These are phyloP conservation scores for Elsinoe arachidis DNA, from an alignment of 2,329 filamentous ascomycete genomes.

Conservation along the genomic window DNA sequence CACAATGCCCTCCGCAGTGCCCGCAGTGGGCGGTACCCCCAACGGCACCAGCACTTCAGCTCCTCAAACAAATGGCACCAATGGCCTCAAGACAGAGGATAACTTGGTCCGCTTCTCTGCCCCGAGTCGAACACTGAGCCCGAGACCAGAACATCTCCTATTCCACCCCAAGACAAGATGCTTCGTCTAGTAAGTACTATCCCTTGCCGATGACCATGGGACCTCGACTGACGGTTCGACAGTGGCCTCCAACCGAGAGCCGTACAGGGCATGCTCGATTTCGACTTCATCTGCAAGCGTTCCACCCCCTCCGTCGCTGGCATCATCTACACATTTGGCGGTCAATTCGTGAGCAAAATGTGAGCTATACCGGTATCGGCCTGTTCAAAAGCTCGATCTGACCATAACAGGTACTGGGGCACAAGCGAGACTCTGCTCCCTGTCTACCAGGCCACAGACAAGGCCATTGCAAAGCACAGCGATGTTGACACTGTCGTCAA, in stretches of 20 bases:
- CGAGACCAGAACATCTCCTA: constrained; percentile 76
- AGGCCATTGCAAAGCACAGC: constrained; percentile 91
- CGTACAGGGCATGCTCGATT: constrained; percentile 68
- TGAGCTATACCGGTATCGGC: constrained; percentile 24
- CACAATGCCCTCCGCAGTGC: constrained; percentile 38
- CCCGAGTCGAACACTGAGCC: constrained; percentile 85
- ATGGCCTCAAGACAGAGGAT: constrained; percentile 49
- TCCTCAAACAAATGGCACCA: constrained; percentile 32
- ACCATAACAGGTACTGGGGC: constrained; percentile 71
- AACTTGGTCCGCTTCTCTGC: constrained; percentile 96
- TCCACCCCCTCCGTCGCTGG: constrained; percentile 91
- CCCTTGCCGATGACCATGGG: neutral
- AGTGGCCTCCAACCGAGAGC: constrained; percentile 86
- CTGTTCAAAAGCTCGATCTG: neutral
- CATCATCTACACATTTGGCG: constrained; percentile 99
- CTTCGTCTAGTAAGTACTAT: constrained; percentile 74
- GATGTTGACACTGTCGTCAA: constrained; percentile 98
- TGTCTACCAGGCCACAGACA: constrained; percentile 89
- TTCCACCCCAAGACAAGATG: constrained; percentile 99
- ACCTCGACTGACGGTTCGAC: constrained; percentile 25
- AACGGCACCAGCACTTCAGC: constrained; percentile 24
- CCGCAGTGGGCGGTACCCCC: constrained; percentile 19
- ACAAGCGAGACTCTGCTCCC: constrained; percentile 97
- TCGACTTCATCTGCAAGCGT: constrained; percentile 99
- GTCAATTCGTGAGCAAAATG: constrained; percentile 99